phyloP scores from a whole-genome alignment of 1,284 basidiomycete genomes.

The Microbotryomycetes sp. region DNA sequence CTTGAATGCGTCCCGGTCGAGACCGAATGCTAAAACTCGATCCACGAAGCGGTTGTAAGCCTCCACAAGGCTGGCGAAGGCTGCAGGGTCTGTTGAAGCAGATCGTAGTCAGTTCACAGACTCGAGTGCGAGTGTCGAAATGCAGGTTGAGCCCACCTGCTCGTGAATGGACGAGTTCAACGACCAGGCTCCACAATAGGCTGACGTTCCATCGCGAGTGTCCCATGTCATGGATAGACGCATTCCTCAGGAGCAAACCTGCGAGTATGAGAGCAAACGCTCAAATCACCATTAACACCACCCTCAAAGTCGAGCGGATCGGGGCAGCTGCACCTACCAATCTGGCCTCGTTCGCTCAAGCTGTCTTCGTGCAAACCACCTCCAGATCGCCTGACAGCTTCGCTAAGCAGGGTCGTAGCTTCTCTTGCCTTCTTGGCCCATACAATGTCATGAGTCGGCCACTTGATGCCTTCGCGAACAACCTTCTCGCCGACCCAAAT shows the following conservation, averaged over 20 bases:
- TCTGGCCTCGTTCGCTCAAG: slow-evolving; percentile 3
- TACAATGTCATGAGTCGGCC: slow-evolving; percentile 6
- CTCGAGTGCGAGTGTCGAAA: neutral
- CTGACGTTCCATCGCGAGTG: slow-evolving; percentile 27
- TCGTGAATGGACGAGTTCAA: slow-evolving; percentile 14
- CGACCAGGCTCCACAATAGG: slow-evolving; percentile 23
- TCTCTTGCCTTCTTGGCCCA: slow-evolving; percentile 17
- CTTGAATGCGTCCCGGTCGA: slow-evolving; percentile 56
- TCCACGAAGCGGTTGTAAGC: slow-evolving; percentile 60
- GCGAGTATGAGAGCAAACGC: neutral
- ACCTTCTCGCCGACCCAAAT: slow-evolving; percentile 60
- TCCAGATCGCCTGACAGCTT: neutral
- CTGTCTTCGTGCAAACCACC: neutral
- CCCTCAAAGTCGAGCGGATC: slow-evolving; percentile 6
- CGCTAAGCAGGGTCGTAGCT: slow-evolving; percentile 1
- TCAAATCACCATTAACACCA: neutral
- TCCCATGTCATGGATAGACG: slow-evolving; percentile 54
- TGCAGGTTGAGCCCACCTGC: slow-evolving; percentile 15
- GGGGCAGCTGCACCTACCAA: slow-evolving; percentile 11
- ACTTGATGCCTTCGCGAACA: slow-evolving; percentile 70
- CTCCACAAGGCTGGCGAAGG: slow-evolving; percentile 3
- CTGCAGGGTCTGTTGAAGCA: neutral
- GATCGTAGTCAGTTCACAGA: neutral
- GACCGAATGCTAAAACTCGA: slow-evolving; percentile 56
- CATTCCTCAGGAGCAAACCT: slow-evolving; percentile 62